Evolutionary conservation across 2,329 filamentous ascomycete species (phyloP).

Genomic region (Penicillium sumatraense): DNA sequence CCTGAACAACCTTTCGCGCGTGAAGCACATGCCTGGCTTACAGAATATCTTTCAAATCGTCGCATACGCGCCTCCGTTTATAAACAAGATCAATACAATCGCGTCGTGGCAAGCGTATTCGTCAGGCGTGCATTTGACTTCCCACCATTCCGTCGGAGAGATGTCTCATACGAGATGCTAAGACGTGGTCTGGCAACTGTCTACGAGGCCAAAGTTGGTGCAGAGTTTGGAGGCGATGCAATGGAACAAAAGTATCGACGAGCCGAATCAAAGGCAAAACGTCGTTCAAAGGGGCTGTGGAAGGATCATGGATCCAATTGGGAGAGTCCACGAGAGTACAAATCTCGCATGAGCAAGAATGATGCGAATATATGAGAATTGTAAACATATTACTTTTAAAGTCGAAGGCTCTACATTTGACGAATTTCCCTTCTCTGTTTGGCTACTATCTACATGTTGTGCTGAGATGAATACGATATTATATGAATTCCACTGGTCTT

Average conservation of each 20-base stretch:
- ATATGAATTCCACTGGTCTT: constrained; percentile 4
- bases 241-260: constrained; percentile 51
- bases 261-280: constrained; percentile 63
- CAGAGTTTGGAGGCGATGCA: constrained; percentile 79
- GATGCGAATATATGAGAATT: too few relatives aligned
- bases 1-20: constrained; percentile 81
- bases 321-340: constrained; percentile 89
- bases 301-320: constrained; percentile 57
- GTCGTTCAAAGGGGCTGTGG: constrained; percentile 75
- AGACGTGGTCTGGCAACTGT: constrained; percentile 82
- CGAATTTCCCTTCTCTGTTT: background rate
- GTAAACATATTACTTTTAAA: background rate
- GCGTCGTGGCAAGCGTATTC: constrained; percentile 84
- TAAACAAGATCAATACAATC: constrained; percentile 87
- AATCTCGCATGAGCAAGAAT: constrained; percentile 61
- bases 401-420: background rate
- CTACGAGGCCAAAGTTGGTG: constrained; percentile 89
- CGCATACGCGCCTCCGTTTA: constrained; percentile 83
- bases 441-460: constrained; percentile 16
- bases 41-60: constrained; percentile 68
- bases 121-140: constrained; percentile 60
- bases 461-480: constrained; percentile 15
- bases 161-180: constrained; percentile 91
- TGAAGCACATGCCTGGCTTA: constrained; percentile 84
- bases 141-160: constrained; percentile 62